Percentiles rank a stretch among this genome's conserved stretches.
phyloP scores from a whole-genome alignment of 139 green algal species.

The Desmodesmus armatus region DNA sequence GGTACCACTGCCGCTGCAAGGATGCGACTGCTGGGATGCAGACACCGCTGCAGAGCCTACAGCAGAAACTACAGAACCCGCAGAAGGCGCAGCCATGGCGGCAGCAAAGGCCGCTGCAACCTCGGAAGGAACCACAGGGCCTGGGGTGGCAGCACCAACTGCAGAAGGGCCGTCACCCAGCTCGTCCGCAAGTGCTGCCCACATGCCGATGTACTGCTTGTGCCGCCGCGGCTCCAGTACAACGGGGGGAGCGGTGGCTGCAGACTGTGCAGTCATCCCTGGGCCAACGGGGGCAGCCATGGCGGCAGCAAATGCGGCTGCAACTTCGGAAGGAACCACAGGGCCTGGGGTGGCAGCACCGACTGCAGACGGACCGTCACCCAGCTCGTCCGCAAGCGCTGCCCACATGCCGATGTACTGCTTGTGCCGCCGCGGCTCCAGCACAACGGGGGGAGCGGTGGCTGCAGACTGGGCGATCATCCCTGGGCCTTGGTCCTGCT shows the following conservation, averaged over 20 bases:
- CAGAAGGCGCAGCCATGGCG: too few relatives aligned
- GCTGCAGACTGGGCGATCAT: neutral
- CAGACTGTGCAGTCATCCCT: too few relatives aligned
- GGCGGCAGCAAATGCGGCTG: constrained; percentile 2
- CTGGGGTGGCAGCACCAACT: neutral
- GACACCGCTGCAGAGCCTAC: too few relatives aligned
- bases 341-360: neutral
- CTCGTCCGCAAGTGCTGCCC: constrained; percentile 28
- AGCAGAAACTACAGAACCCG: too few relatives aligned
- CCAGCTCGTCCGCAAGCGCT: constrained; percentile 26
- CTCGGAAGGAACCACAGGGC: neutral
- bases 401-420: constrained; percentile 38
- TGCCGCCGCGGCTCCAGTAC: neutral
- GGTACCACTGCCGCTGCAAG: too few relatives aligned
- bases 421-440: neutral
- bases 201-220: constrained; percentile 30
- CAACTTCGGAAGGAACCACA: neutral
- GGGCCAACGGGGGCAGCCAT: too few relatives aligned
- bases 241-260: neutral
- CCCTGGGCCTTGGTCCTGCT: neutral
- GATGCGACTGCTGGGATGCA: too few relatives aligned
- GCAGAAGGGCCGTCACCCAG: constrained; percentile 27
- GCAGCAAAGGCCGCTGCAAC: constrained; percentile 2
- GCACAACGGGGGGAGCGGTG: neutral
- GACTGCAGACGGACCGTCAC: constrained; percentile 23